phyloP scores from a whole-genome alignment of 2,329 filamentous ascomycete species.

The Penicillium sp. region DNA sequence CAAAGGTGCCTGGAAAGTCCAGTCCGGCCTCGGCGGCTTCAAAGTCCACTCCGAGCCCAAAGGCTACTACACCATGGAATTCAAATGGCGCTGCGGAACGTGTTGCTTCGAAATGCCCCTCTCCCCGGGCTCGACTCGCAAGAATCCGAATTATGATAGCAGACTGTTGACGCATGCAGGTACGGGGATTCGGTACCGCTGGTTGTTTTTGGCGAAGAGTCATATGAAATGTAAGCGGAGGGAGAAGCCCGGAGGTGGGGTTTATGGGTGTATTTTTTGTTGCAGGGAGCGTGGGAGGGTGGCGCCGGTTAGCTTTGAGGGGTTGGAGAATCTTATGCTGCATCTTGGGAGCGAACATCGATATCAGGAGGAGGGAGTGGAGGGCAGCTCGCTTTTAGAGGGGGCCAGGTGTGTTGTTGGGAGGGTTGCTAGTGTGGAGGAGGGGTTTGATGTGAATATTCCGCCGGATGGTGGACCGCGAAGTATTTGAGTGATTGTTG shows the following conservation, averaged over 20 bases:
- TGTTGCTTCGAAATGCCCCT: conserved; percentile 50
- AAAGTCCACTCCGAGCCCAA: conserved; percentile 19
- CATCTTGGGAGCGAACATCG: conserved; percentile 48
- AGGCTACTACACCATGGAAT: conserved; percentile 33
- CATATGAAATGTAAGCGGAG: conserved; percentile 45
- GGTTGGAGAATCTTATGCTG: conserved; percentile 48
- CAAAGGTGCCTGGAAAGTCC: conserved; percentile 50
- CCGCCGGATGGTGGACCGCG: conserved; percentile 27
- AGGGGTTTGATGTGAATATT: conserved; percentile 55
- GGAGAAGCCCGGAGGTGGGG: conserved; percentile 17
- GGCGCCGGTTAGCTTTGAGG: conserved; percentile 42
- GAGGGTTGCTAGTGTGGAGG: conserved; percentile 41
- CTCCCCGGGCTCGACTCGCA: conserved; percentile 4
- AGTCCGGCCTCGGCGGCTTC: conserved; percentile 26
- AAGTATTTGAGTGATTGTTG: not conserved
- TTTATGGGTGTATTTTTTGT: conserved; percentile 54
- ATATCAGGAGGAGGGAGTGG: conserved; percentile 35
- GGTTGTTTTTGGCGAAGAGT: conserved; percentile 53
- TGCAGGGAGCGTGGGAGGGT: conserved; percentile 41
- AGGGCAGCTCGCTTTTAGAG: conserved; percentile 33
- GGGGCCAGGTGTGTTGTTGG: conserved; percentile 51
- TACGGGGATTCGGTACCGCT: conserved; percentile 50
- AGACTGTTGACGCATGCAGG: conserved; percentile 30
- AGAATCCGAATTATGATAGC: conserved; percentile 33
- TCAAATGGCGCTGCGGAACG: conserved; percentile 45